Evolutionary conservation across 2,329 filamentous ascomycete species (phyloP).

Genomic region (Nigrograna mackinnonii): DNA sequence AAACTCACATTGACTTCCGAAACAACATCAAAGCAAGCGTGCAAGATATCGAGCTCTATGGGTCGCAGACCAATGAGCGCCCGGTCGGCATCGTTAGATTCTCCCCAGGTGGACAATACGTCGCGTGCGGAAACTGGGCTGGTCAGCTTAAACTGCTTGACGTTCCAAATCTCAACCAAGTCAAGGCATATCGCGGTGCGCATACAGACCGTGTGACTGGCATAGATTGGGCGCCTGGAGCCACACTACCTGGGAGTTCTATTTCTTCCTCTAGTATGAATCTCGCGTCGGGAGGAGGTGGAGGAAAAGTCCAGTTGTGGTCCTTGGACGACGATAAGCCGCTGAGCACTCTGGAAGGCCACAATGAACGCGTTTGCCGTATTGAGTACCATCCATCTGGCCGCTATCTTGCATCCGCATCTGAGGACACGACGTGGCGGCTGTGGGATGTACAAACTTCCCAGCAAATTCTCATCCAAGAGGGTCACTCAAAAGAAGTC

Average conservation of each 20-base stretch:
- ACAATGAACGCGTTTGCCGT: constrained; percentile 84
- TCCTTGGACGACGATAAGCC: constrained; percentile 85
- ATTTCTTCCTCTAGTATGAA: constrained; percentile 78
- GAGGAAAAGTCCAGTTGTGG: constrained; percentile 88
- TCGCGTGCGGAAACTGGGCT: constrained; percentile 92
- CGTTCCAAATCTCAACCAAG: constrained; percentile 80
- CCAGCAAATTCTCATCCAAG: constrained; percentile 83
- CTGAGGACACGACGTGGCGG: constrained; percentile 95
- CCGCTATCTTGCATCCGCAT: constrained; percentile 86
- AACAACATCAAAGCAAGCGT: constrained; percentile 86
- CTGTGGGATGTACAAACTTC: constrained; percentile 91
- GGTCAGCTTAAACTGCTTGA: constrained; percentile 85
- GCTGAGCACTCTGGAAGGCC: constrained; percentile 78
- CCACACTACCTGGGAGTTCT: constrained; percentile 71
- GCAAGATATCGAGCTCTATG: constrained; percentile 84
- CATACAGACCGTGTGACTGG: constrained; percentile 91
- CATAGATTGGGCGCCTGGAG: constrained; percentile 84
- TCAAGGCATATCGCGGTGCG: constrained; percentile 71
- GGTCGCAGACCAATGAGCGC: constrained; percentile 88
- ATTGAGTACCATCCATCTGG: constrained; percentile 95
- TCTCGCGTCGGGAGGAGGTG: constrained; percentile 86
- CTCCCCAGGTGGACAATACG: constrained; percentile 78
- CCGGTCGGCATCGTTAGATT: constrained; percentile 92
- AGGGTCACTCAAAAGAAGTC: constrained; percentile 92
- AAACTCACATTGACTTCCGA: constrained; percentile 90